A percentile compares a stretch with the other conserved stretches of the same genome.
These are phyloP conservation scores for Vitis hybrid DNA, from an alignment of 177 flowering plant genomes.

Conservation along the genomic window DNA sequence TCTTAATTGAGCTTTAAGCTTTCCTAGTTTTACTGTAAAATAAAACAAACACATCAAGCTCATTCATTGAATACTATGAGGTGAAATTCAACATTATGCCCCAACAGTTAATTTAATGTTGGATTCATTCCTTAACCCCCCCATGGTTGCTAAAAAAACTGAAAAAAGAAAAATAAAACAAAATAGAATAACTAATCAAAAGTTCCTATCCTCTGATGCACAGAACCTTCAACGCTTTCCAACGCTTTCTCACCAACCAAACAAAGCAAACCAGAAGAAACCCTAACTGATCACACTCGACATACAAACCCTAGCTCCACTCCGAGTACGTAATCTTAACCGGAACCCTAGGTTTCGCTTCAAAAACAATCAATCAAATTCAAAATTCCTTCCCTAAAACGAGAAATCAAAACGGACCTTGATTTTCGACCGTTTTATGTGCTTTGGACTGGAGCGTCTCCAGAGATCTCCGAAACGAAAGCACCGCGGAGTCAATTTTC, in stretches of 20 bases:
- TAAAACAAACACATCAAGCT: background rate
- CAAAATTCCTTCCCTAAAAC: background rate
- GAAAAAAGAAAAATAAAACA: constrained; percentile 4
- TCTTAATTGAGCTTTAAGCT: constrained; percentile 53
- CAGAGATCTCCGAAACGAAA: constrained; percentile 30
- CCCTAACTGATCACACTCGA: background rate
- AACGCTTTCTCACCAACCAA: background rate
- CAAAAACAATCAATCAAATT: background rate
- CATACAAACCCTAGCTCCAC: constrained; percentile 9
- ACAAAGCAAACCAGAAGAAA: background rate
- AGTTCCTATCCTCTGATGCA: no score
- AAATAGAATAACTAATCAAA: no score
- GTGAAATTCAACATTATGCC: no score
- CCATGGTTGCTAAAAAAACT: background rate
- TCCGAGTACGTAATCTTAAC: no score
- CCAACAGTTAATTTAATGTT: no score
- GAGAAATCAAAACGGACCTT: constrained; percentile 32
- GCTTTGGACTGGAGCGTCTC: constrained; percentile 35
- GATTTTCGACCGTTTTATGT: constrained; percentile 34
- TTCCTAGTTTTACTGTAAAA: constrained; percentile 48
- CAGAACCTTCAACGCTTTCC: no score
- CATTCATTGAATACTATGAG: no score
- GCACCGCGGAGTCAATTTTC: constrained; percentile 28
- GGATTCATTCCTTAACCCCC: background rate
- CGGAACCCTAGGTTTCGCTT: background rate